A percentile compares a stretch with the other conserved stretches of the same genome.
Evolutionary conservation across 495 filamentous ascomycete species (phyloP).

Genomic region (Daldinia bambusicola): DNA sequence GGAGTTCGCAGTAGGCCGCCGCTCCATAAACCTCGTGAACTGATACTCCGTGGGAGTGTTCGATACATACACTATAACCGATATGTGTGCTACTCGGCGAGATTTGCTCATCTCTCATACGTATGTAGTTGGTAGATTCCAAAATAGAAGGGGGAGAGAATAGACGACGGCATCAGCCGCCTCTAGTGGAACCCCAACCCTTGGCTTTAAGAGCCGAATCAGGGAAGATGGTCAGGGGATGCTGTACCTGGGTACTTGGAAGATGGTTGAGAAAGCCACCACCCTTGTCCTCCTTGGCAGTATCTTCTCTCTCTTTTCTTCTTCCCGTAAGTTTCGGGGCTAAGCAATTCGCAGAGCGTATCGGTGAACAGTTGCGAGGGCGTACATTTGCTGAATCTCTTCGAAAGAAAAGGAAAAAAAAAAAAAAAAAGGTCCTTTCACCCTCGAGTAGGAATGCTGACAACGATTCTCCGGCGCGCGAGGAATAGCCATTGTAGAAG

Average conservation of each 20-base stretch:
- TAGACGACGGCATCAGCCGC: slow-evolving; percentile 44
- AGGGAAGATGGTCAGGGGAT: slow-evolving; percentile 23
- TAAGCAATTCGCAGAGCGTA: slow-evolving; percentile 1
- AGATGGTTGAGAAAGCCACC: slow-evolving; percentile 5
- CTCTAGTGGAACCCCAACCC: slow-evolving; percentile 40
- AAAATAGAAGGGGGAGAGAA: slow-evolving; percentile 40
- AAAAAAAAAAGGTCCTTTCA: slow-evolving; percentile 33
- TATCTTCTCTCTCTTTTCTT: slow-evolving; percentile 26
- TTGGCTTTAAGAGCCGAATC: slow-evolving; percentile 28
- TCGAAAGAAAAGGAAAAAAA: not conserved
- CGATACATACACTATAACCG: slow-evolving; percentile 26
- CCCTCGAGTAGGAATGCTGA: slow-evolving; percentile 29
- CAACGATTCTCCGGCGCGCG: slow-evolving; percentile 11
- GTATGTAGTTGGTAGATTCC: slow-evolving; percentile 27
- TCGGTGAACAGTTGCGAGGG: slow-evolving; percentile 7
- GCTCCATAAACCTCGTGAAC: slow-evolving; percentile 41
- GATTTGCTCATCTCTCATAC: slow-evolving; percentile 43
- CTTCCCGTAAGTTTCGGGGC: slow-evolving; percentile 8
- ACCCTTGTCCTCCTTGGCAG: slow-evolving; percentile 30
- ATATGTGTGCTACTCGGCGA: slow-evolving; percentile 42
- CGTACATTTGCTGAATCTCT: slow-evolving; percentile 9
- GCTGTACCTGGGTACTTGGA: slow-evolving; percentile 27
- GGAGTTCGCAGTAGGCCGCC: slow-evolving; percentile 24
- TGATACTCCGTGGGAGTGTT: slow-evolving; percentile 29
- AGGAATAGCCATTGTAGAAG: slow-evolving; percentile 10